These are phyloP conservation scores for Avena eriantha DNA, from an alignment of 176 grass and related monocot genomes.

Conservation along the genomic window DNA sequence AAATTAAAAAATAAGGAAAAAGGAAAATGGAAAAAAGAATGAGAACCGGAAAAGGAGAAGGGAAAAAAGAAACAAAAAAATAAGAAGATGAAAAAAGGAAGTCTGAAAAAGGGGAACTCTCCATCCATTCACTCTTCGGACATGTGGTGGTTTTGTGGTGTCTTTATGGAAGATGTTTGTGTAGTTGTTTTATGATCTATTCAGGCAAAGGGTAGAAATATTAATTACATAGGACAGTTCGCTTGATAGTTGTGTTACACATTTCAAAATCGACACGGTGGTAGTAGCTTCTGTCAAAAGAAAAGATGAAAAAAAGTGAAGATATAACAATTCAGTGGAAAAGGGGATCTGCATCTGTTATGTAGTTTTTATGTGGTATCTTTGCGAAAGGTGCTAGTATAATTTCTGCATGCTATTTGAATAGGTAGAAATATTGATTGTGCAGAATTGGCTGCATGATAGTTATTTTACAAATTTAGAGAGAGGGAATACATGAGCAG, in stretches of 20 bases:
- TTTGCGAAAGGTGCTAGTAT: background rate
- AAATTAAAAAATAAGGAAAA: no score
- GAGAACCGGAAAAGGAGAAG: no score
- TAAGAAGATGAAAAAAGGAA: no score
- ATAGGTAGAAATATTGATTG: background rate
- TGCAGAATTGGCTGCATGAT: background rate
- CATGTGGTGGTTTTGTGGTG: background rate
- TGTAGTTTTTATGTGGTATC: background rate
- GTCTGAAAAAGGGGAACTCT: no score
- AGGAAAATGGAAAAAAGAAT: no score
- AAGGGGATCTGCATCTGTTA: background rate
- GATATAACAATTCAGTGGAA: background rate
- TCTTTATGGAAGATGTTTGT: background rate
- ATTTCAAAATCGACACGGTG: background rate
- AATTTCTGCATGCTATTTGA: background rate
- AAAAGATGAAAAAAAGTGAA: background rate
- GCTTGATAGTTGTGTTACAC: background rate
- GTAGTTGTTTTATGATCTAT: background rate
- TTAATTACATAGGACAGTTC: background rate
- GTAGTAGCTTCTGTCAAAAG: background rate
- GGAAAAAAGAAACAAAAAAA: no score
- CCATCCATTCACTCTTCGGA: background rate
- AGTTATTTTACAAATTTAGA: background rate
- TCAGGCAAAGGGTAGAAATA: background rate
- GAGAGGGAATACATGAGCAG: background rate